Evolutionary conservation across 2,329 filamentous ascomycete species (phyloP), one percentile per base, ranked within the genome.

Genomic region (Blastomyces parvus): DNA sequence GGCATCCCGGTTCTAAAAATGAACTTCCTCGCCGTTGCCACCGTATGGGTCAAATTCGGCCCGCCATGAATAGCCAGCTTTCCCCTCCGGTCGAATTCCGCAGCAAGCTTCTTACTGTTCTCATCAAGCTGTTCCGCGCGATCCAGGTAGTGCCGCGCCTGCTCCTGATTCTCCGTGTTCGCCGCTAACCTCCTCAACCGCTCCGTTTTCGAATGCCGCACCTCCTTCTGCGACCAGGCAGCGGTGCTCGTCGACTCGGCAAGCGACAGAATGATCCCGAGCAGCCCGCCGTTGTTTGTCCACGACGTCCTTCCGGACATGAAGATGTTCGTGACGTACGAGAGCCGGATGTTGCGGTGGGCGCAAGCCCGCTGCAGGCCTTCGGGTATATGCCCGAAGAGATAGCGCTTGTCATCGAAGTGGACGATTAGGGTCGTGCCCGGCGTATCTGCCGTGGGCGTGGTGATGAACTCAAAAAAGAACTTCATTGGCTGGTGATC

Each of bases 361-460:
- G 82, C 81, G 71, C 88, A 81, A 58, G 87, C 85, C 63, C 94
- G 84, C 78, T 97, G 94, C 0, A 88, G 88, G 19, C 93, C 94
- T 76, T 99, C 94, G 11, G 86, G 79, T 19, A 93, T 74, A 70
- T 88, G 87, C 25, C 94, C 94, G 71, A 99, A 88, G 19, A 97
- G 69, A 75, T 99, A 99, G 63, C 90, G 84, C 69, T 88, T 87
- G 70, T 86, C 84, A 69, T 93, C 89, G 71, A 91, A 92, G 72
- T 93, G 87, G 7, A 99, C 80, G 46, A 91, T 73, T 40, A 97
- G 74, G 59, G 85, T 84, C 1, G 90, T 90, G 62, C 93, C 93
- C 0, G 87, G 84, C 25, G 91, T 96, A 76, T 99, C 94, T 64
- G 88, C 88, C 68, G 93, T 94, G 17, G 93, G 93, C 64, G 88